Base-by-base conservation (phyloP, 2,329 filamentous ascomycete genomes). In the Claviceps sorghi region DNA sequence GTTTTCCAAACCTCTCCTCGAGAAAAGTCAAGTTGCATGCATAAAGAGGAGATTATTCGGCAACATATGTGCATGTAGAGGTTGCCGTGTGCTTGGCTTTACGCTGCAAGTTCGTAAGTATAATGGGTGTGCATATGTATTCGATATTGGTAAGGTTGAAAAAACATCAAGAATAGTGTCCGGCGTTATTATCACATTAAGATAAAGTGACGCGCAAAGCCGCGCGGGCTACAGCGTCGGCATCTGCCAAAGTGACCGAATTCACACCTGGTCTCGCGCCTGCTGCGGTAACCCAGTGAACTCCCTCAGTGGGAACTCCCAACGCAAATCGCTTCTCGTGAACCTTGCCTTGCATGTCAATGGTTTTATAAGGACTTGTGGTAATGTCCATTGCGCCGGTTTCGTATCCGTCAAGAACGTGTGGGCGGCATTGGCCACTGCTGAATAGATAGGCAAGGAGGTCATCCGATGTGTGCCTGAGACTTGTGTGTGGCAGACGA, bases 261-360 rank as follows among this genome's bases (percentile, higher is more conserved):
- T 53, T 53, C 26, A 53, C 52, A 19, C 49, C 52, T 1, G 52
- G 52, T 4, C 52, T 43, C 2, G 52, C 52, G 10, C 52, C 52
- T 4, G 52, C 52, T 13, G 52, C 52, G 5, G 52, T 53, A 15
- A 53, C 52, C 52, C 52, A 53, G 17, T 53, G 52, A 7, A 53
- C 52, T 10, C 52, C 52, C 22, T 53, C 52, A 1, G 52, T 53
- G 19, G 52, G 52, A 21, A 53, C 40, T 4, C 52, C 52, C 6
- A 53, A 32, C 2, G 44, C 52, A 11, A 51, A 53, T 29, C 52
- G 48, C n/a, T n/a, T 51, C 42, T 49, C 32, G 6, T 53, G 52
- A 22, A 38, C 38, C n/a, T 26, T 38, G 7, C 52, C 52, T 5
- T 47, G 34, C 9, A 4, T 34, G 26, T 53, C 30, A 7, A 53